phyloP scores from a whole-genome alignment of 345 rosid species.

The Psidium guajava region DNA sequence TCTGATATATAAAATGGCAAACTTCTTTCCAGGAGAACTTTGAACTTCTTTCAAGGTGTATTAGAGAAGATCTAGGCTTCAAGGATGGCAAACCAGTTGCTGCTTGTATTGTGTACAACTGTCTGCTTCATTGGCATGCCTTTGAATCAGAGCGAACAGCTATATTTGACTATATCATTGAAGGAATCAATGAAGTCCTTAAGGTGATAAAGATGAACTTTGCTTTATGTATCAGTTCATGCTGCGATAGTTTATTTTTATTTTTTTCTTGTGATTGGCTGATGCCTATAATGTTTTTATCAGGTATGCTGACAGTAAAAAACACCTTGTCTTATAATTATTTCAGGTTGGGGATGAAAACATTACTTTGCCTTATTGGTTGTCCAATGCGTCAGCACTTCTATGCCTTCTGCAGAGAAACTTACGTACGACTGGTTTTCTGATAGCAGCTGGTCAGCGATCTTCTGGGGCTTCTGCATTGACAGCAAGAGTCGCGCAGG shows the following conservation, averaged over 20 bases:
- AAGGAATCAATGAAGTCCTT: conserved; percentile 72
- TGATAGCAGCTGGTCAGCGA: conserved; percentile 43
- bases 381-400: conserved; percentile 90
- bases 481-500: conserved; percentile 65
- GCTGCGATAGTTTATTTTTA: not conserved
- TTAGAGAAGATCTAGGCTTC: conserved; percentile 80
- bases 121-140: conserved; percentile 92
- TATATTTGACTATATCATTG: conserved; percentile 82
- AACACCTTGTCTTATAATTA: not conserved
- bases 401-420: conserved; percentile 90
- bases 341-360: conserved; percentile 76
- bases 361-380: conserved; percentile 75
- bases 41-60: conserved; percentile 76
- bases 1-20: not conserved
- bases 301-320: not conserved
- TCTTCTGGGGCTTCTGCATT: conserved; percentile 41
- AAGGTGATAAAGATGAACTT: conserved; percentile 34
- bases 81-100: conserved; percentile 76
- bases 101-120: conserved; percentile 79
- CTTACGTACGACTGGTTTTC: conserved; percentile 66
- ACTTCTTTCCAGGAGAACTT: conserved; percentile 60
- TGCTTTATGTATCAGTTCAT: not conserved
- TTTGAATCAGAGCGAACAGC: conserved; percentile 86
- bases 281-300: not conserved
- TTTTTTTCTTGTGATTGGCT: not conserved